phyloP scores from a whole-genome alignment of 768 basidiomycete genomes.

The Lactifluus piperatus region DNA sequence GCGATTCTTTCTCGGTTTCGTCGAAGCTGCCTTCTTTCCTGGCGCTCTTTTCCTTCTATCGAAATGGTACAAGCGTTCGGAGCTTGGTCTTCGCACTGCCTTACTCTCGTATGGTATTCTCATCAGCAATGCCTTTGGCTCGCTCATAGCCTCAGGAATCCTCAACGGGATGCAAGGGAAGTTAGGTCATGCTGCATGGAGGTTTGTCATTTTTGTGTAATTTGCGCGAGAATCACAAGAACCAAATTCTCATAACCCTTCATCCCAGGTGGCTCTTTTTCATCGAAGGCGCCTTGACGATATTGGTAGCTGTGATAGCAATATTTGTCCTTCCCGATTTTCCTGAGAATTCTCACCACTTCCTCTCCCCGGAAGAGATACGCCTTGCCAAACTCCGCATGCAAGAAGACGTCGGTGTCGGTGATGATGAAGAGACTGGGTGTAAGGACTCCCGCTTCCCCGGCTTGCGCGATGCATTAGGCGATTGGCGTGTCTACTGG shows the following conservation, averaged over 20 bases:
- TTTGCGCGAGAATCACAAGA: background rate
- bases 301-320: constrained; percentile 43
- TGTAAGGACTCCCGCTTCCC: constrained; percentile 26
- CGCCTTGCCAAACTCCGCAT: constrained; percentile 52
- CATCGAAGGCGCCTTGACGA: constrained; percentile 53
- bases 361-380: constrained; percentile 51
- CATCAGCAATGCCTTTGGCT: constrained; percentile 76
- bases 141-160: constrained; percentile 69
- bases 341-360: constrained; percentile 24
- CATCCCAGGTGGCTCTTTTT: constrained; percentile 60
- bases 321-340: constrained; percentile 20
- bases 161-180: constrained; percentile 62
- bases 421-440: constrained; percentile 40
- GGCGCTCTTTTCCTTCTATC: constrained; percentile 56
- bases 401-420: constrained; percentile 52
- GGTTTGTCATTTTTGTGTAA: constrained; percentile 32
- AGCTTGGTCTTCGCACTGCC: constrained; percentile 62
- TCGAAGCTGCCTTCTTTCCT: constrained; percentile 58
- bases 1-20: constrained; percentile 64
- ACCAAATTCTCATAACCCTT: background rate
- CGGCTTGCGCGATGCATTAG: constrained; percentile 51
- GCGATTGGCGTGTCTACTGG: constrained; percentile 83
- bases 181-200: constrained; percentile 64
- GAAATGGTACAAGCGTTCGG: constrained; percentile 65
- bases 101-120: constrained; percentile 63